These are phyloP conservation scores for Penicillium paxilli DNA, from an alignment of 495 filamentous ascomycete species.

Conservation along the genomic window DNA sequence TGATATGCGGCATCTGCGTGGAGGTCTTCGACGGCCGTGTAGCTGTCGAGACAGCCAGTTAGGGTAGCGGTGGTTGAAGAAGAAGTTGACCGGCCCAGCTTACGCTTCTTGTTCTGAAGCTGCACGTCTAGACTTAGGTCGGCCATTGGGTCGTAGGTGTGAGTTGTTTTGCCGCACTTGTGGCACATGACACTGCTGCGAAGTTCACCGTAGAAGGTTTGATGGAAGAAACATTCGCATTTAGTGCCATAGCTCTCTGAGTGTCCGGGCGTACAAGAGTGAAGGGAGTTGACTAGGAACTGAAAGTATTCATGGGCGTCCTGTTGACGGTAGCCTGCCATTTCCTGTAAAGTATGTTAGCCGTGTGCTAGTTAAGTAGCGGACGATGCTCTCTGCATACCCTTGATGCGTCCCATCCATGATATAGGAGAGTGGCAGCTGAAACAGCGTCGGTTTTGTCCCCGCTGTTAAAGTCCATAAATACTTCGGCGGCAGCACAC, in stretches of 20 bases:
- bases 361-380: neutral
- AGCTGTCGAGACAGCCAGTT: slow-evolving; percentile 77
- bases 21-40: slow-evolving; percentile 67
- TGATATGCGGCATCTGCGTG: slow-evolving; percentile 72
- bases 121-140: slow-evolving; percentile 83
- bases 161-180: slow-evolving; percentile 74
- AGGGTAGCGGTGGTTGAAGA: slow-evolving; percentile 55
- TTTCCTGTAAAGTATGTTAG: slow-evolving; percentile 60
- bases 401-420: slow-evolving; percentile 28
- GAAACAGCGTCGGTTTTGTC: slow-evolving; percentile 84
- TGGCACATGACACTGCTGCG: slow-evolving; percentile 85
- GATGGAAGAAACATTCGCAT: slow-evolving; percentile 86
- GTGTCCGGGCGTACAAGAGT: slow-evolving; percentile 46
- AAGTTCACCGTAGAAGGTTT: slow-evolving; percentile 83
- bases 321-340: slow-evolving; percentile 89
- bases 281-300: slow-evolving; percentile 84
- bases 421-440: slow-evolving; percentile 70
- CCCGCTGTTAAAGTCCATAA: slow-evolving; percentile 80
- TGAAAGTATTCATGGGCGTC: slow-evolving; percentile 96
- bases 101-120: slow-evolving; percentile 50
- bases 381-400: slow-evolving; percentile 5
- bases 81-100: slow-evolving; percentile 37
- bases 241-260: slow-evolving; percentile 55
- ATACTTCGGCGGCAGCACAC: slow-evolving; percentile 88
- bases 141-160: slow-evolving; percentile 79